Evolutionary conservation across 1,284 basidiomycete species (phyloP), one percentile per base, ranked within the genome.

Genomic region (Termitomyces sp.): DNA sequence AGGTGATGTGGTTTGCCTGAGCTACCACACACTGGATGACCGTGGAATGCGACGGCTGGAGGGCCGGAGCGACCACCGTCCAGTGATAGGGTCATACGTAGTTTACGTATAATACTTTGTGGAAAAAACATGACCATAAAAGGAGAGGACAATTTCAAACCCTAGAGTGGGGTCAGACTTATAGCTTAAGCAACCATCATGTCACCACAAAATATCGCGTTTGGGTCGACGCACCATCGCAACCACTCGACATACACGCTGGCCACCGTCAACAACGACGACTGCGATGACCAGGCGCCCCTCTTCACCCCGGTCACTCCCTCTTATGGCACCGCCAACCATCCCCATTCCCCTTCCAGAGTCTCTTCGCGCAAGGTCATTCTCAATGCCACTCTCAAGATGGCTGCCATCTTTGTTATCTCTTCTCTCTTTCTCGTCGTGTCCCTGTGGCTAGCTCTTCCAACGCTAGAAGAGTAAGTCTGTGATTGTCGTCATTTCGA

Each of bases 351-450:
- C 17, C 71, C 71, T 39, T 69, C 72, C 2, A 73, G 67, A 4
- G 70, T 75, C 12, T 78, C 78, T 0, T 69, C 80, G 0, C 67
- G 77, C 38, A 75, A 75, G 41, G 80, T 92, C 34, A 76, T 95
- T 58, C 73, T 92, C 68, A 80, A 83, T 65, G 90, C 93, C 0
- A 86, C 87, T 0, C 70, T 94, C 56, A 92, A 94, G 76, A 90
- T 95, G 78, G 83, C 84, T 13, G 72, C 78, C 19, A 78, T 96
- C 54, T 95, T 96, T 65, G 54, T 84, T 45, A 54, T 87, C 34
- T 88, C 90, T 65, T 84, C 84, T 1, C 54, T 81, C 2, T 50
- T 93, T 17, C 81, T 94, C 1, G 86, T 86, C 1, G 83, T 84
- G 5, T 88, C 80, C 0, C 78, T 94, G 30, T 93, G 83, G 79